Base-by-base conservation (phyloP, 805 yeast species). In the Candida oleophila region DNA sequence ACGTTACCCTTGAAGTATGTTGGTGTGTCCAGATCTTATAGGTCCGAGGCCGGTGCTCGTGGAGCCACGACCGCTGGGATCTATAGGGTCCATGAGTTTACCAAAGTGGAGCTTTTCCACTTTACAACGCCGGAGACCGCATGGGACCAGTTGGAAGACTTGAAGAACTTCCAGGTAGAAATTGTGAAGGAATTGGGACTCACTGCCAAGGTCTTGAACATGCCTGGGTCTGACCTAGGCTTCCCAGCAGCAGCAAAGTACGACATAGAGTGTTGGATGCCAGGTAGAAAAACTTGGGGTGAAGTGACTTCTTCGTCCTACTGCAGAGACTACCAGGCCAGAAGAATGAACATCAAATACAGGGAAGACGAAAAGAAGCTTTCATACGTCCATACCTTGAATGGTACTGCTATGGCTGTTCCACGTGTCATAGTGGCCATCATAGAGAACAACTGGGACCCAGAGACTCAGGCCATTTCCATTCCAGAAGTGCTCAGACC, bases 251-350 rank as follows among this genome's bases (percentile, higher is more conserved):
- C 76, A 65, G 84, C 87, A 59, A 94, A 94, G 62, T 89, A 83
- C 61, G 99, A 94, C 56, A 88, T 91, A 47, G 99, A 94, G 66
- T 96, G 91, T 0, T 89, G 96, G 90, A 92, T 94, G 98, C 98
- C 98, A 0, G 97, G 98, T 2, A 79, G 97, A 56, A 91, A 89
- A 1, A 63, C 69, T 1, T 92, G 96, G 89, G 99, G 99, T 3
- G 99, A 94, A 62, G 74, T 94, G 28, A 83, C 96, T 1, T 88
- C 96, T 22, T 77, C 95, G 1, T 90, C 97, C 2, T 92, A 91
- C 61, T 94, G 99, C 64, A 80, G 89, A 3, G 97, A 91, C 54
- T 94, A 80, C 63, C 99, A 94, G 68, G 70, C 96, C 5, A 77
- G 96, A 64, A 77, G 98, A 57, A 73, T 94, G 55, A 83, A 84